These are phyloP conservation scores for Solanum habrochaites DNA, from an alignment of 257 asterid genomes.

Conservation along the genomic window DNA sequence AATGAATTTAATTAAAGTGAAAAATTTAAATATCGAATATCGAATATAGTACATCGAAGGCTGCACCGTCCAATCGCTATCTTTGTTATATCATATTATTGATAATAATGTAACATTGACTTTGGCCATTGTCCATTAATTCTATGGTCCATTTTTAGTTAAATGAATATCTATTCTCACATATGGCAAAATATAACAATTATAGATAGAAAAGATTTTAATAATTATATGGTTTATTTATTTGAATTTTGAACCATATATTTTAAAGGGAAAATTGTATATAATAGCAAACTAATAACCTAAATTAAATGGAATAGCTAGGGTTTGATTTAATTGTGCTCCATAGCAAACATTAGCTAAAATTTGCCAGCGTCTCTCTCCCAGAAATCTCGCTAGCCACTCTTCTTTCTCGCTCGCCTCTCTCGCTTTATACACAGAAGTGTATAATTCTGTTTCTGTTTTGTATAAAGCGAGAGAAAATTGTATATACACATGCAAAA, in stretches of 20 bases:
- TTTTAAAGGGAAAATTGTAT: too few relatives aligned
- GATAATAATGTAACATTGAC: neutral
- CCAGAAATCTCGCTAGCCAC: too few relatives aligned
- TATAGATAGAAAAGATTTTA: neutral
- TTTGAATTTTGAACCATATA: neutral
- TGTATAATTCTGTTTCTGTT: too few relatives aligned
- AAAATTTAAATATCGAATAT: neutral
- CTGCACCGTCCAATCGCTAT: neutral
- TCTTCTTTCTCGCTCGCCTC: too few relatives aligned
- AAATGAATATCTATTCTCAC: neutral
- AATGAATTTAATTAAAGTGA: neutral
- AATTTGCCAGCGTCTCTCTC: too few relatives aligned
- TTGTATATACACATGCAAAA: too few relatives aligned
- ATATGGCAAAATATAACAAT: neutral
- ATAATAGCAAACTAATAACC: too few relatives aligned
- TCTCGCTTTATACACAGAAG: too few relatives aligned
- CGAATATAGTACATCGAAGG: fast-evolving
- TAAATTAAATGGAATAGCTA: too few relatives aligned
- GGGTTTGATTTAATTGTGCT: too few relatives aligned
- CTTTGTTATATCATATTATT: neutral
- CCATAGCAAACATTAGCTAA: too few relatives aligned
- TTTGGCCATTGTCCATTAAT: neutral
- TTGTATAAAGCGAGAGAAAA: too few relatives aligned
- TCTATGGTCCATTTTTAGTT: neutral
- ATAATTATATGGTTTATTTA: neutral